Conservation (phyloP, 176 grass and related monocot genomes). For the Echinochloa phyllopogon region DNA sequence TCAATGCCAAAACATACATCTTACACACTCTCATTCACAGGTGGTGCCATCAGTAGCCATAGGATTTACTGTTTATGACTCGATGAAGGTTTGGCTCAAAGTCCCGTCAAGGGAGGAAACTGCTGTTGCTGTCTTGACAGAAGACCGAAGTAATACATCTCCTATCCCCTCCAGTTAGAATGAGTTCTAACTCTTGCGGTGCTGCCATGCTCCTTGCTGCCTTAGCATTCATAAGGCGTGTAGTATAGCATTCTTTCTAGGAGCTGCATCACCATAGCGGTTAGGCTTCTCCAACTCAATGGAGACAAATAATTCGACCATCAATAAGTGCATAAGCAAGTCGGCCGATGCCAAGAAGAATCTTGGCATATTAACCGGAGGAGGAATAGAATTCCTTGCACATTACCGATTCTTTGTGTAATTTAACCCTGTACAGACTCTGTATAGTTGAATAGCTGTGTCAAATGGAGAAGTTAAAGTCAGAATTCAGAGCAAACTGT, state of each 20-base stretch:
- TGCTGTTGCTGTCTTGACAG: constrained; percentile 50
- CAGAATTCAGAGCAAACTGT: not conserved
- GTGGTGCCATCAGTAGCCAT: constrained; percentile 95
- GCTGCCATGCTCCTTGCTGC: constrained; percentile 27
- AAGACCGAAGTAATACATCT: constrained; percentile 60
- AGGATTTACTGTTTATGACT: constrained; percentile 92
- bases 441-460: constrained; percentile 40
- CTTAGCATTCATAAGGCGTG: constrained; percentile 44
- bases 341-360: constrained; percentile 4
- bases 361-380: not conserved
- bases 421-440: constrained; percentile 44
- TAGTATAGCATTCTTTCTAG: constrained; percentile 53
- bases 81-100: constrained; percentile 81
- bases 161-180: constrained; percentile 67
- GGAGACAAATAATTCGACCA: constrained; percentile 27
- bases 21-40: constrained; percentile 40
- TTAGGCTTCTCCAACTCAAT: constrained; percentile 29
- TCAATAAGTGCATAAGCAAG: constrained; percentile 41
- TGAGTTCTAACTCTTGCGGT: constrained; percentile 3
- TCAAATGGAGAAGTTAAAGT: constrained; percentile 8
- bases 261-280: constrained; percentile 31
- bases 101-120: constrained; percentile 85
- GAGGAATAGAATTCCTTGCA: constrained; percentile 40
- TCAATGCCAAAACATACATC: constrained; percentile 17
- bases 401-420: constrained; percentile 32